Evolutionary conservation across 169 alveolate genomes (phyloP).

Genomic region (Plasmodium coatneyi): DNA sequence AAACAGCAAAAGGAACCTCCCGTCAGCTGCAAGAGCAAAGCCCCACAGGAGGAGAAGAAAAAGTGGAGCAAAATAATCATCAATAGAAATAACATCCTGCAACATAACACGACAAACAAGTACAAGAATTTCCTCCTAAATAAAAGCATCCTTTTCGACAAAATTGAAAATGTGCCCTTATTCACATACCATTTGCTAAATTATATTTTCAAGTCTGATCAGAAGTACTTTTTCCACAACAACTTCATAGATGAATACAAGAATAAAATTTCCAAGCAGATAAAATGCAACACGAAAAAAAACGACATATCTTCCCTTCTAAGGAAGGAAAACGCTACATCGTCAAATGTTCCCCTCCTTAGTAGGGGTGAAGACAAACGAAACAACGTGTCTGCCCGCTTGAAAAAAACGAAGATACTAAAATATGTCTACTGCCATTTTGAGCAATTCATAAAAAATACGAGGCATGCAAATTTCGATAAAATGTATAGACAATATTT

Average conservation of each 20-base stretch:
- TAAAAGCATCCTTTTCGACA: conserved; percentile 42
- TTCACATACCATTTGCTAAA: conserved; percentile 49
- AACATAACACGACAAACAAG: conserved; percentile 66
- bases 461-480: conserved; percentile 50
- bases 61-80: conserved; percentile 71
- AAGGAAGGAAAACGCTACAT: conserved; percentile 5
- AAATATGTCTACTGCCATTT: conserved; percentile 54
- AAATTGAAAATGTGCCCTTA: conserved; percentile 44
- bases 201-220: conserved; percentile 52
- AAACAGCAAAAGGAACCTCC: background rate
- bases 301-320: conserved; percentile 39
- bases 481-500: conserved; percentile 50
- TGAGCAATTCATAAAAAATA: conserved; percentile 41
- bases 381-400: conserved; percentile 3
- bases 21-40: background rate
- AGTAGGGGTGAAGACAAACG: conserved; percentile 5
- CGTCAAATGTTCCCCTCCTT: background rate
- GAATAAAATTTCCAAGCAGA: conserved; percentile 56
- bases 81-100: conserved; percentile 68
- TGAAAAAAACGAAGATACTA: conserved; percentile 65
- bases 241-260: conserved; percentile 67
- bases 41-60: conserved; percentile 16
- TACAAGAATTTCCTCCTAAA: conserved; percentile 55
- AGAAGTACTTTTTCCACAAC: conserved; percentile 53
- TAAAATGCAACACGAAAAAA: conserved; percentile 55